These are phyloP conservation scores for Arabidopsis thaliana DNA, from an alignment of 345 rosid genomes.

Conservation along the genomic window DNA sequence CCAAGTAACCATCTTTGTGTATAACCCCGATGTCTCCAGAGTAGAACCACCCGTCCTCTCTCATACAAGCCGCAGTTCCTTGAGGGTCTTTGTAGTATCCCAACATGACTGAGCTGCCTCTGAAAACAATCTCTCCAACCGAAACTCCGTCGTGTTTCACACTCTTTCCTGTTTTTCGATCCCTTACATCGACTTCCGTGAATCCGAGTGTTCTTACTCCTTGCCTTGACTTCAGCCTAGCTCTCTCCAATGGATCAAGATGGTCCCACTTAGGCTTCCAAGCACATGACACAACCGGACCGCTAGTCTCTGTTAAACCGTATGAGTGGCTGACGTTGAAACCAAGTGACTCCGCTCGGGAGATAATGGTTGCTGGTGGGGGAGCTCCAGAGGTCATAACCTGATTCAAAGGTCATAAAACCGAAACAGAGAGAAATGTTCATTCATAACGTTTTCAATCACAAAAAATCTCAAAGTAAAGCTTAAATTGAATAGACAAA, in stretches of 20 bases:
- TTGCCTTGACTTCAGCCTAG: slow-evolving; percentile 60
- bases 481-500: not conserved
- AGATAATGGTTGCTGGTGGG: slow-evolving; percentile 53
- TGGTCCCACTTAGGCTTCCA: slow-evolving; percentile 65
- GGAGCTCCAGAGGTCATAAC: slow-evolving; percentile 63
- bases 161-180: slow-evolving; percentile 47
- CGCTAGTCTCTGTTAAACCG: slow-evolving; percentile 64
- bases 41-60: slow-evolving; percentile 47
- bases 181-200: slow-evolving; percentile 53
- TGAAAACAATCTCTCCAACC: slow-evolving; percentile 58
- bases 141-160: slow-evolving; percentile 58
- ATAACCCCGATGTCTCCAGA: too few species aligned
- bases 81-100: slow-evolving; percentile 64
- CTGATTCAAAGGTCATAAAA: not conserved
- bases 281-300: slow-evolving; percentile 54
- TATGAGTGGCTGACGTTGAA: slow-evolving; percentile 61
- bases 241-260: slow-evolving; percentile 48
- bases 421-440: too few species aligned
- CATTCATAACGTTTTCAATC: too few species aligned
- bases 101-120: slow-evolving; percentile 58
- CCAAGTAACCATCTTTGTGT: too few species aligned
- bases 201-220: slow-evolving; percentile 53
- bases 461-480: too few species aligned
- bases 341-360: slow-evolving; percentile 54
- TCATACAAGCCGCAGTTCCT: slow-evolving; percentile 51